Base-by-base conservation (phyloP, 2,329 filamentous ascomycete genomes). In the Fusarium verrucosum region DNA sequence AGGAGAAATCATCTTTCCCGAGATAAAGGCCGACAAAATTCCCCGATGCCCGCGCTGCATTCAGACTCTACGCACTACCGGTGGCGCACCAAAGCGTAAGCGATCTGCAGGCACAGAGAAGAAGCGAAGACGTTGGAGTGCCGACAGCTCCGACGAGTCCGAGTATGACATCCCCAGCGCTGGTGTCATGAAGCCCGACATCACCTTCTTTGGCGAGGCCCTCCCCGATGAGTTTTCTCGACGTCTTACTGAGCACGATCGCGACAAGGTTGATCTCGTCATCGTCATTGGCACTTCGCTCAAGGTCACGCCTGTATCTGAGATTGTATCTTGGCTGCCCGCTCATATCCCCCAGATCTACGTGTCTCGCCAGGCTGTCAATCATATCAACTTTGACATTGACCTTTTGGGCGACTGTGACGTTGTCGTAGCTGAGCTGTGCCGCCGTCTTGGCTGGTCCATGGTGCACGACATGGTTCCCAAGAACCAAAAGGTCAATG, bases 361-460 rank as follows among this genome's bases (percentile, higher is more conserved):
- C 78, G 92, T 97, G 70, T 94, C 90, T 17, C 87, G 92, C 68
- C 90, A 91, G 80, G 89, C 92, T 4, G 92, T 97, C 52, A 84
- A 83, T 32, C 94, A 98, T 77, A 91, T 96, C 75, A 92, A 96
- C 75, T 98, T 99, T 71, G 95, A 99, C 77, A 92, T 99, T 68
- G 94, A 97, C 75, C 84, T 99, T 52, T 83, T 98, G n/a, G 95
- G 95, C 32, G 92, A 97, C 75, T 97, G 94, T 77, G 95, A 99
- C 74, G 85, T 93, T 36, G 89, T 98, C 10, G 91, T 98, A 14
- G 85, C 90, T 1, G 94, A 98, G 79, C 84, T 99, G 49, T 94
- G 92, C 74, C 86, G 89, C 40, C 87, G 92, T 13, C 88, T 92
- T 2, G 90, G 89, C 4, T 98, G 95, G 95, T 81, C 87, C 8